Percentiles rank a stretch among this genome's conserved stretches.
Conservation (phyloP, 192 early-diverging fungal species). For the Backusella westeae region DNA sequence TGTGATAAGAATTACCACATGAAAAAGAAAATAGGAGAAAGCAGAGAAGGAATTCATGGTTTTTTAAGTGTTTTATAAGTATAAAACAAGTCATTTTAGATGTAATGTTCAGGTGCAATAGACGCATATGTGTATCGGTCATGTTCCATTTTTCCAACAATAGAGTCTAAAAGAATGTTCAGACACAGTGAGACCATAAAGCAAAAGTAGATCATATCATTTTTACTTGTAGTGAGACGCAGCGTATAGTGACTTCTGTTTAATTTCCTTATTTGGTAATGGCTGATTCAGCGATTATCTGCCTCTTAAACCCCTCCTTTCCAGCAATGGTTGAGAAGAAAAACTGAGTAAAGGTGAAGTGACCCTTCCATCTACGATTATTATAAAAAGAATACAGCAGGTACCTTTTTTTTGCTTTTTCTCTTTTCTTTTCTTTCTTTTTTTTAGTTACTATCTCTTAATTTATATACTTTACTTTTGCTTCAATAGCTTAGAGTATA, state of each 20-base stretch:
- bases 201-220: neutral
- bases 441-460: neutral
- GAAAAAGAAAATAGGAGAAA: too few species aligned
- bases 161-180: neutral
- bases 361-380: neutral
- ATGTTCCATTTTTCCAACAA: slow-evolving; percentile 6
- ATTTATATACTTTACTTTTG: neutral
- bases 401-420: slow-evolving; percentile 8
- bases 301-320: neutral
- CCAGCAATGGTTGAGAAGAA: neutral
- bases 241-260: neutral
- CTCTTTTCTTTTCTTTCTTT: neutral
- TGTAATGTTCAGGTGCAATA: neutral
- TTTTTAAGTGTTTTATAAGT: neutral
- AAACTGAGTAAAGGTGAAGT: slow-evolving; percentile 8
- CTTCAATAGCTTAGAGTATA: neutral
- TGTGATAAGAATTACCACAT: too few species aligned
- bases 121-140: neutral
- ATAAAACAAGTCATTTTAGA: neutral
- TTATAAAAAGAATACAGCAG: neutral
- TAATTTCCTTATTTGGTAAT: neutral
- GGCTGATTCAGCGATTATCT: slow-evolving; percentile 3
- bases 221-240: neutral
- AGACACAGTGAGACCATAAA: neutral
- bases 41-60: too few species aligned